Evolutionary conservation across 1,139 yeast genomes (phyloP), one percentile per base, ranked within the genome.

Genomic region (Kurtzmaniella quercitrusa): DNA sequence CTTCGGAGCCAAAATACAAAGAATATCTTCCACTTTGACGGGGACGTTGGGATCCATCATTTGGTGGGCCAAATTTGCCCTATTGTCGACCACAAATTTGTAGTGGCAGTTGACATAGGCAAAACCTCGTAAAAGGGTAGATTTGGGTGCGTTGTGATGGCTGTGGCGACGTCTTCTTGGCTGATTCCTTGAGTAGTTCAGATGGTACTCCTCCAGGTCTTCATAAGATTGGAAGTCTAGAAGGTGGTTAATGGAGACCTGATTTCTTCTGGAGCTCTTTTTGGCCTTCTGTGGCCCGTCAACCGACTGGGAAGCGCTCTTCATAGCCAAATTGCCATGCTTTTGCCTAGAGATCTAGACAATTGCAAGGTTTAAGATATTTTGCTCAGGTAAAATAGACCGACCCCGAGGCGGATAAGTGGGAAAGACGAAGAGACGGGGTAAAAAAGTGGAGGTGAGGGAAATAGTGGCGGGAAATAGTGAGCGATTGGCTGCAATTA

Each of bases 51-150:
- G 94, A 58, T 89, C 91, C 34, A 75, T 51, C 42, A 73, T 65
- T 55, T 86, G 89, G 2, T 76, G 66, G 34, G 64, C 60, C 55
- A 81, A 85, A 45, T 79, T 75, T 38, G 75, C 74, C 38, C 77
- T 59, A 39, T 77, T 72, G 54, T 86, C 88, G 18, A 93, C 87
- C 16, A 93, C 77, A 57, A 93, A 86, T 53, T 89, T 80, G 59
- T 86, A 91, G 56, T 87, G 85, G 27, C 91, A 91, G 59, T 93
- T 93, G 48, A 90, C 83, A 54, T 82, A 91, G 4, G 82, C 70
- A 66, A 83, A 79, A 2, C 95, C 95, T 23, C 78, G 79, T 16
- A 36, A 36, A 6, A 85, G 65, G 43, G 74, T 78, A 14, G 68
- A 54, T 41, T 60, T 63, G 7, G 49, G 44, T 11, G 19, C 10